These are phyloP conservation scores for Ustilago shanxiensis DNA, from an alignment of 1,284 basidiomycete genomes.

Conservation along the genomic window DNA sequence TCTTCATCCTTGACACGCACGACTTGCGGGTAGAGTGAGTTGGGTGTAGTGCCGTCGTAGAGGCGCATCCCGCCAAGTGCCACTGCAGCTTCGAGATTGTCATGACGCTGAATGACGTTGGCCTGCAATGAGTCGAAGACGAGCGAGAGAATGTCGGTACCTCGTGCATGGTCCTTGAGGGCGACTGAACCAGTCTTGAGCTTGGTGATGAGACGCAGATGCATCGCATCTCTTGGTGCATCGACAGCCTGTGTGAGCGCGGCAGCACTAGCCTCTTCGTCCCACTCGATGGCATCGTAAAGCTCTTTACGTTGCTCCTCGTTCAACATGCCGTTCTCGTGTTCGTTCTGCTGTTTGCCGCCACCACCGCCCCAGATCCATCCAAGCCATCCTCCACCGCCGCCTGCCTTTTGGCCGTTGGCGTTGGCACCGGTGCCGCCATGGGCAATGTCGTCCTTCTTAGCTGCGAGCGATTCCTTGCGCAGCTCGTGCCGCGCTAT, in stretches of 20 bases:
- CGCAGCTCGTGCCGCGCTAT: conserved; percentile 89
- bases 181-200: conserved; percentile 65
- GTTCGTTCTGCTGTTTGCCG: conserved; percentile 39
- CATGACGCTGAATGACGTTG: conserved; percentile 84
- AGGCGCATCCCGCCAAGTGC: conserved; percentile 90
- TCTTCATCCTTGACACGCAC: conserved; percentile 85
- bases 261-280: conserved; percentile 71
- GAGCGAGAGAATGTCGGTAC: conserved; percentile 83
- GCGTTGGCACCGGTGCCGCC: conserved; percentile 70
- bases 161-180: conserved; percentile 58
- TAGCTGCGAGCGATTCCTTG: conserved; percentile 76
- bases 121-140: conserved; percentile 91
- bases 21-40: conserved; percentile 89
- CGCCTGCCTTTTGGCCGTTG: conserved; percentile 68
- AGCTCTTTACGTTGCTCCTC: conserved; percentile 93
- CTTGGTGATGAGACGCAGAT: conserved; percentile 79
- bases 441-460: conserved; percentile 67
- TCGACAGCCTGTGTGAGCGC: conserved; percentile 60
- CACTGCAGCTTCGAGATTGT: conserved; percentile 85
- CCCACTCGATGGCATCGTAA: conserved; percentile 93
- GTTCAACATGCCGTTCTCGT: conserved; percentile 77
- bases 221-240: conserved; percentile 84
- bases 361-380: conserved; percentile 66
- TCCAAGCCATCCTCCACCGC: conserved; percentile 65
- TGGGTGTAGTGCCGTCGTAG: conserved; percentile 87